Evolutionary conservation across 2,329 filamentous ascomycete genomes (phyloP), one percentile per base, ranked within the genome.

Genomic region (Phyllosticta citriasiana): DNA sequence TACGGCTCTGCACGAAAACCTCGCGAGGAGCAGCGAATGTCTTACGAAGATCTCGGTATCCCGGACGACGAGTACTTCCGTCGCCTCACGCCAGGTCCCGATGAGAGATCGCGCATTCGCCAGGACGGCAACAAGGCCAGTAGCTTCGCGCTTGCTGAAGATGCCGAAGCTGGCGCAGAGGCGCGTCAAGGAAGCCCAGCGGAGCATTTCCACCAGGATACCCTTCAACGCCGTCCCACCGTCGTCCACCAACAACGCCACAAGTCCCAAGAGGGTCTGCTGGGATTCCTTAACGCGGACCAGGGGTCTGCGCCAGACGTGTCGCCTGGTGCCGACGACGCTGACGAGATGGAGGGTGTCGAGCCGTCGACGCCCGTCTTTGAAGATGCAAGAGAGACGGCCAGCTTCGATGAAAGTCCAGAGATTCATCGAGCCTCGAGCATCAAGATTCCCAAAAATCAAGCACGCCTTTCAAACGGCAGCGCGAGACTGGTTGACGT

Each of bases 41-140:
- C 80, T 0, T 86, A 87, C 59, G 88, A 92, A 64, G 86, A 89
- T 57, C 78, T 87, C 30, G 78, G 77, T 22, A 79, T 83, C 33
- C 82, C 80, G 16, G 87, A 91, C 63, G 89, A 93, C 63, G 89
- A 94, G 67, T 91, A 91, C 67, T 81, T 91, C 63, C 84, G 81
- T 62, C 81, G 80, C 26, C 75, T 82, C 57, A 79, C 76, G 10
- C 76, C 76, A 54, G 74, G 72, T 10, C 76, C 76, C 10, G 77
- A 80, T 62, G 79, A 81, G 22, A 27, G 54, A 25, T 35, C 24
- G 30, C 50, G 57, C 22, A 67, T 69, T 8, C 71, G 72, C 67
- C 40, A 47, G 40, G 70, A 47, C 59, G 70, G 66, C 53, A 65
- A 67, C 22, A 75, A 74, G 65, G 69, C 74, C 26, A 79, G 77